A percentile compares a stretch with the other conserved stretches of the same genome.
These are phyloP conservation scores for Bjerkandera adusta DNA, from an alignment of 1,284 basidiomycete species.

Conservation along the genomic window DNA sequence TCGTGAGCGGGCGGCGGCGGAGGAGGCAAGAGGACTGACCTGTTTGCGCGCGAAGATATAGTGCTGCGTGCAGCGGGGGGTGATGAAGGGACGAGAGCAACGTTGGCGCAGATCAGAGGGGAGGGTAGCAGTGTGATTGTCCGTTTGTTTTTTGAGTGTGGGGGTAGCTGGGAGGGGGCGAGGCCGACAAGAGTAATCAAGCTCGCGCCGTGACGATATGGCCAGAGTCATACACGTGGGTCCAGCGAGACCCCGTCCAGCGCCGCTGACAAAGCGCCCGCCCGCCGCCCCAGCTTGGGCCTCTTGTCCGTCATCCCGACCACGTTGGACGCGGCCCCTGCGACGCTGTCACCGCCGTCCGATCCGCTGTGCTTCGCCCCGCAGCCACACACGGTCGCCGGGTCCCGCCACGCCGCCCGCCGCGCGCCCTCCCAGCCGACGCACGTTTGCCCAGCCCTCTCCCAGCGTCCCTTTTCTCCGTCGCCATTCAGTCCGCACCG, in stretches of 20 bases:
- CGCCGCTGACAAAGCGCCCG: slow-evolving; percentile 14
- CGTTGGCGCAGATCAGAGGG: slow-evolving; percentile 16
- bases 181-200: slow-evolving; percentile 10
- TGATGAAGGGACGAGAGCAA: slow-evolving; percentile 5
- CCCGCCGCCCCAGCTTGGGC: neutral
- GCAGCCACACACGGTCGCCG: neutral
- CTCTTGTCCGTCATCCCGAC: neutral
- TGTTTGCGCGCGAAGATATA: slow-evolving; percentile 9
- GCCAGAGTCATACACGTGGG: slow-evolving; percentile 13
- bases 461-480: slow-evolving; percentile 8
- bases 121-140: neutral
- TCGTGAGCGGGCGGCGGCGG: slow-evolving; percentile 11
- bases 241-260: slow-evolving; percentile 10
- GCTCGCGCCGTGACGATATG: slow-evolving; percentile 14
- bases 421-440: slow-evolving; percentile 3
- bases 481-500: too few species aligned
- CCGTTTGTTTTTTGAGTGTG: slow-evolving; percentile 1
- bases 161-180: slow-evolving; percentile 1
- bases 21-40: slow-evolving; percentile 13
- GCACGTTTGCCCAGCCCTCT: slow-evolving; percentile 15
- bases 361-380: neutral
- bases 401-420: slow-evolving; percentile 1
- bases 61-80: neutral
- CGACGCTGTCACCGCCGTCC: neutral
- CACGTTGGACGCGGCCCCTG: neutral